Evolutionary conservation across 768 basidiomycete species (phyloP), one percentile per base, ranked within the genome.

Genomic region (Boletus rubropictus): DNA sequence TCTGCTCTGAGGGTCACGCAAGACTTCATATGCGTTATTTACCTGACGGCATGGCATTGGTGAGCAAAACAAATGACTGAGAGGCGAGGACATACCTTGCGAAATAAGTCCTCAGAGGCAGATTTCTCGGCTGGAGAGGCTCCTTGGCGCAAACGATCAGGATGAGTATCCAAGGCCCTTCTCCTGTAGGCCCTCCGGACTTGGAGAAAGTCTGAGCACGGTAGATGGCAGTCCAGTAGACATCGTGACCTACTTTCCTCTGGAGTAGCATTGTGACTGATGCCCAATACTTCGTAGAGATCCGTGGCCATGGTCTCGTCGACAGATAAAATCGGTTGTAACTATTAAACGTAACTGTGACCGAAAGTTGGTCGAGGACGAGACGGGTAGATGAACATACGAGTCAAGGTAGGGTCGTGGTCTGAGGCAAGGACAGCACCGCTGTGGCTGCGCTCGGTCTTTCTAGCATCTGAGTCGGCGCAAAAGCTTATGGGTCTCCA

Each of bases 181-280:
- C 72, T 79, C 64, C 77, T 81, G 73, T 89, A 89, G n/a, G 87
- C 87, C 56, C 77, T 86, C 51, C 84, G 78, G 52, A 89, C 86
- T 89, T 51, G 31, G 20, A 35, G 34, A 25, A 21, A 6, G 42
- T 34, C 28, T 56, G 35, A 59, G 50, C 14, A 12, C 25, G 17
- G 39, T 39, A n/a, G 42, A 43, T 29, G 4, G n/a, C 5, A 4
- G 32, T 29, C 9, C 35, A 28, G 15, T 20, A 35, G 11, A 24
- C n/a, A 15, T 34, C 17, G 39, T 10, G 34, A 73, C 80, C 22
- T 56, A 86, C 87, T 74, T 62, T 89, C 73, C 50, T 87, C 85
- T 8, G 72, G 59, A 1, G 78, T 69, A 1, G 85, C 86, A 57
- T 78, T 73, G 31, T 60, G 68, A 9, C 69, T 39, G 0, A 89